phyloP scores from a whole-genome alignment of 1,284 basidiomycete species.

The Stereum hirsutum region DNA sequence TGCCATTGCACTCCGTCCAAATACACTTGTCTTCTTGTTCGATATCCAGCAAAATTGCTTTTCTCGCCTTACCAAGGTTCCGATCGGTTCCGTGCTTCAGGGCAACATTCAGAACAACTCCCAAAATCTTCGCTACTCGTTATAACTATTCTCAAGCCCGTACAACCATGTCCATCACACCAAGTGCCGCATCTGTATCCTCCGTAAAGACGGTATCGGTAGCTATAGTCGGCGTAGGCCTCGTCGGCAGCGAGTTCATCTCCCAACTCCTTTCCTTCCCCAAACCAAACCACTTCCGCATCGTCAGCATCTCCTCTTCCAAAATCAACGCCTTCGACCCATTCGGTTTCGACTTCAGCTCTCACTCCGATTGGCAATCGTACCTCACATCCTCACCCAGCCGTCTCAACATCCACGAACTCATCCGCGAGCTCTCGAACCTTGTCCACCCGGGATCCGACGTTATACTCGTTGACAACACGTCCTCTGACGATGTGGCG shows the following conservation, averaged over 20 bases:
- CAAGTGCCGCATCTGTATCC: too few species aligned
- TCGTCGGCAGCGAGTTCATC: conserved; percentile 83
- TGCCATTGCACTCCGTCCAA: too few species aligned
- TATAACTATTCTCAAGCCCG: too few species aligned
- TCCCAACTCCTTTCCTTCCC: conserved; percentile 66
- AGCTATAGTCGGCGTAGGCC: conserved; percentile 80
- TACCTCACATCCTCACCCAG: conserved; percentile 31
- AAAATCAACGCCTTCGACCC: conserved; percentile 55
- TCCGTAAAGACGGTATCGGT: conserved; percentile 19
- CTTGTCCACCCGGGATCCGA: conserved; percentile 39
- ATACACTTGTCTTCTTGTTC: too few species aligned
- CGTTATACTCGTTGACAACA: conserved; percentile 90
- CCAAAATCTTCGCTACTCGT: too few species aligned
- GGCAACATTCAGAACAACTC: too few species aligned
- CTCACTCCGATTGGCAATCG: conserved; percentile 32
- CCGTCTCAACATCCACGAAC: conserved; percentile 34
- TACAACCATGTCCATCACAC: too few species aligned
- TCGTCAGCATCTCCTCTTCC: conserved; percentile 77
- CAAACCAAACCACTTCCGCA: conserved; percentile 52
- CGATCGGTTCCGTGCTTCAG: too few species aligned
- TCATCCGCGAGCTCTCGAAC: conserved; percentile 34
- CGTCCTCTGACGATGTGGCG: conserved; percentile 82
- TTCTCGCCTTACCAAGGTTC: too few species aligned
- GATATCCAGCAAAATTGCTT: too few species aligned
- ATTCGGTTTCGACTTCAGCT: conserved; percentile 31